These are phyloP conservation scores for Podila horticola DNA, from an alignment of 192 early-diverging fungal genomes.

Conservation along the genomic window DNA sequence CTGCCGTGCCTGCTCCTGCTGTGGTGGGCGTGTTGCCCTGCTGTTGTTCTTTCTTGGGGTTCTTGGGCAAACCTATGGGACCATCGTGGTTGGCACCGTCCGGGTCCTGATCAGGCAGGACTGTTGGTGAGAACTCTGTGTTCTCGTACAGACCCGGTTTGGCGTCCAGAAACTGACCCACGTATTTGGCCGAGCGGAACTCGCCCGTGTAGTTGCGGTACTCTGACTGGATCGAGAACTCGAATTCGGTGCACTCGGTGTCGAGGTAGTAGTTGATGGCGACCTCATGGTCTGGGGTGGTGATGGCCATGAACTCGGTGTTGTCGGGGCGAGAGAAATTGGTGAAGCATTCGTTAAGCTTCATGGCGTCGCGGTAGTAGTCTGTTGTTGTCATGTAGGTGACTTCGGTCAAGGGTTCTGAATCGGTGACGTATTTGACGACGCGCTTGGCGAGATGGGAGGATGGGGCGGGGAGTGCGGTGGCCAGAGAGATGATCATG, in stretches of 20 bases:
- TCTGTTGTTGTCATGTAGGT: constrained; percentile 8
- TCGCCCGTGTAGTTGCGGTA: constrained; percentile 6
- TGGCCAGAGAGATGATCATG: background rate
- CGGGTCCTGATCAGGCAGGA: constrained; percentile 3
- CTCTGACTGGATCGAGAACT: constrained; percentile 27
- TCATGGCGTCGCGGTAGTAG: constrained; percentile 3
- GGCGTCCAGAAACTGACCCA: constrained; percentile 24
- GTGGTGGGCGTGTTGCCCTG: background rate
- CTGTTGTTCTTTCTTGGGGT: background rate
- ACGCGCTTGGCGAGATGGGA: constrained; percentile 22
- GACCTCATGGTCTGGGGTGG: background rate
- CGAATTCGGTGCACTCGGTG: constrained; percentile 42
- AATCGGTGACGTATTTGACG: constrained; percentile 1
- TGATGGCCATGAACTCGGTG: constrained; percentile 17
- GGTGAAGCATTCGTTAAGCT: constrained; percentile 19
- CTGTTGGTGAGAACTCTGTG: constrained; percentile 16
- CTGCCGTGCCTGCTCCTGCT: background rate
- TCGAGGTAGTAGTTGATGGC: constrained; percentile 39
- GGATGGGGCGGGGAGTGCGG: constrained; percentile 11
- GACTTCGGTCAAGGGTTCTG: constrained; percentile 7
- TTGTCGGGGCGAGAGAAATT: background rate
- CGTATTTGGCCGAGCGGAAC: constrained; percentile 26
- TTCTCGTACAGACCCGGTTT: constrained; percentile 41
- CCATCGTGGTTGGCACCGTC: background rate
- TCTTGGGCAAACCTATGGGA: background rate